Conservation (phyloP, 495 filamentous ascomycete genomes). For the Pseudomonodictys pantanalensis region DNA sequence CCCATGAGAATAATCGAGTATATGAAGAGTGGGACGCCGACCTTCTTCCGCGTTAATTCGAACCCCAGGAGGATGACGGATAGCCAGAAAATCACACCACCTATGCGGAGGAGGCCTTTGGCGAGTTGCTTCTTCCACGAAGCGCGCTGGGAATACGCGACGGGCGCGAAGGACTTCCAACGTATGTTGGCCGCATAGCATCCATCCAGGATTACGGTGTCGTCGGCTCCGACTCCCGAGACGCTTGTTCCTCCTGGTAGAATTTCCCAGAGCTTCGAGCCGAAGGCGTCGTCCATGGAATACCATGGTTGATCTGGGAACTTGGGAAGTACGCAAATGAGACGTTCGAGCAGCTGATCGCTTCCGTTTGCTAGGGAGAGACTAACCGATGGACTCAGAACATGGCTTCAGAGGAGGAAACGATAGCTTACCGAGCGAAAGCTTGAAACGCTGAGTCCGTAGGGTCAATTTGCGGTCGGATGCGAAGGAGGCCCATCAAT, state of each 20-base stretch:
- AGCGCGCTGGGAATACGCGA: slow-evolving; percentile 12
- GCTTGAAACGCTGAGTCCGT: slow-evolving; percentile 48
- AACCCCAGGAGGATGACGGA: slow-evolving; percentile 3
- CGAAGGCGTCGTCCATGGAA: slow-evolving; percentile 38
- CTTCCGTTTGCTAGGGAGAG: slow-evolving; percentile 48
- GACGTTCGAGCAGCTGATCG: slow-evolving; percentile 46
- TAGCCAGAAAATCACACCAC: slow-evolving; percentile 9
- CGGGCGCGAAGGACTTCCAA: slow-evolving; percentile 40
- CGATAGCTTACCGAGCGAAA: slow-evolving; percentile 40
- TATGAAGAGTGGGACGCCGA: slow-evolving; percentile 1
- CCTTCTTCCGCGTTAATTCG: not conserved
- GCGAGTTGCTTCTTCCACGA: slow-evolving; percentile 29
- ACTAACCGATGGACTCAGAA: not conserved
- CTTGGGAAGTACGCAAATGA: slow-evolving; percentile 43
- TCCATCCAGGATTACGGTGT: slow-evolving; percentile 46
- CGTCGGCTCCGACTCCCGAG: slow-evolving; percentile 41
- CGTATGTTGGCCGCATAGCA: slow-evolving; percentile 37
- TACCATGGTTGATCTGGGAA: slow-evolving; percentile 33
- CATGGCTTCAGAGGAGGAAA: not conserved
- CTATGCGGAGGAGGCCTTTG: slow-evolving; percentile 10
- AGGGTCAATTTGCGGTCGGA: slow-evolving; percentile 38
- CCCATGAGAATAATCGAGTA: slow-evolving; percentile 4
- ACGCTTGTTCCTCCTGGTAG: slow-evolving; percentile 41
- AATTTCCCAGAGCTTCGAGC: slow-evolving; percentile 47
- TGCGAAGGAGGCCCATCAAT: slow-evolving; percentile 47